These are phyloP conservation scores for Colletotrichum graminicola DNA, from an alignment of 2,329 filamentous ascomycete genomes.

Conservation along the genomic window DNA sequence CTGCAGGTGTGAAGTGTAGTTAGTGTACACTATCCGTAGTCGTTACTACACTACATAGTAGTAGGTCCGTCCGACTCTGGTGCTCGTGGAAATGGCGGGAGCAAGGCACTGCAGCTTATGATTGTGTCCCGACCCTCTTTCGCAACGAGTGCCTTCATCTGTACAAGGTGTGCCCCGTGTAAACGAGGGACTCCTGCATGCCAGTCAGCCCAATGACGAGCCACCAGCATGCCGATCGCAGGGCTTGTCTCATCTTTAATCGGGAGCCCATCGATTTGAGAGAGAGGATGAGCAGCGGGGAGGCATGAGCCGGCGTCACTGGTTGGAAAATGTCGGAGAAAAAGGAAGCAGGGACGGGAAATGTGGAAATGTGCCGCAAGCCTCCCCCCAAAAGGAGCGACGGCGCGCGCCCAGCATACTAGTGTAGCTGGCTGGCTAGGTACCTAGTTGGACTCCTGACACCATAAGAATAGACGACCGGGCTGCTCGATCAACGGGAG, in stretches of 20 bases:
- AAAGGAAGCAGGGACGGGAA: constrained; percentile 36
- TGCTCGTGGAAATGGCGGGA: neutral
- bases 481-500: constrained; percentile 8
- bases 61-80: neutral
- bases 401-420: constrained; percentile 9
- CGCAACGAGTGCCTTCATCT: constrained; percentile 20
- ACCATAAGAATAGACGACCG: constrained; percentile 4
- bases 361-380: constrained; percentile 40
- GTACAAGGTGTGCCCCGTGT: neutral
- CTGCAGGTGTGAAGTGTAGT: neutral
- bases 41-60: too few relatives aligned
- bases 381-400: constrained; percentile 7
- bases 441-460: neutral
- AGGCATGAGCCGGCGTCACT: constrained; percentile 24
- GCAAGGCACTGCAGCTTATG: constrained; percentile 6
- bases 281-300: constrained; percentile 38
- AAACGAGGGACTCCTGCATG: constrained; percentile 19
- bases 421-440: neutral
- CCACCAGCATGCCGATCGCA: constrained; percentile 15
- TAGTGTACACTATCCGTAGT: neutral
- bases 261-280: constrained; percentile 22
- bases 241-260: constrained; percentile 41
- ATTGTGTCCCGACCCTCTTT: constrained; percentile 23
- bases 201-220: constrained; percentile 20
- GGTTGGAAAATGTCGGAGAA: constrained; percentile 37